Base-by-base conservation (phyloP, 2,329 filamentous ascomycete genomes). In the Pseudogymnoascus sp. region DNA sequence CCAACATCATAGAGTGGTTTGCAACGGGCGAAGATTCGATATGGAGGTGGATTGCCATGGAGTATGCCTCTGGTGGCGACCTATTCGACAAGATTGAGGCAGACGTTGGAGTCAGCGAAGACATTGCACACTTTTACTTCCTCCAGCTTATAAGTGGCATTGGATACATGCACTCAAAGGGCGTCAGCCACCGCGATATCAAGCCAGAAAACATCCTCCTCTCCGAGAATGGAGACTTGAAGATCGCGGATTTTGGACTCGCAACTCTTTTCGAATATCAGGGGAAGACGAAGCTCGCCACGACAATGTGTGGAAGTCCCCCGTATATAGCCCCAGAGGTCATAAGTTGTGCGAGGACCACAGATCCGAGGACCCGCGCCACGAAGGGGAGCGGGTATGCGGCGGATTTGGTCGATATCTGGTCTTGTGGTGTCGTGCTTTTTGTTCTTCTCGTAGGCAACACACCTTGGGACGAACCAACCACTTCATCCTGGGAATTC, bases 81-180 rank as follows among this genome's bases (percentile, higher is more conserved):
- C 80, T 99, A 6, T 99, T 99, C 74, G 94, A 99, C 84, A 99
- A 99, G 79, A 97, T 99, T 68, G 95, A 99, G 76, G 92, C 94
- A 15, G 94, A 99, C 73, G 90, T 93, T 47, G 94, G 94, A 57
- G 91, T 97, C n/a, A 84, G 88, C 6, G 86, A 96, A 73, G 90
- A 97, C 72, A 91, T 99, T 71, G 93, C 94, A 35, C 95, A 99
- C 72, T 85, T 97, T 64, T 99, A 97, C 77, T 99, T 99, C 73
- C 83, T 87, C 2, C 94, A 99, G 76, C 82, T 99, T 64, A 83
- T 97, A 68, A 86, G 86, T 71, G 94, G 93, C 7, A 89, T 97
- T 64, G 88, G 88, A 70, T 99, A 92, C 76, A 95, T 97, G 83
- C 94, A 99, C 75, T 90, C 89, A 35, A 97, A 94, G 74, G 94